Evolutionary conservation across 2,329 filamentous ascomycete genomes (phyloP).

Genomic region (Fusarium fujikuroi): DNA sequence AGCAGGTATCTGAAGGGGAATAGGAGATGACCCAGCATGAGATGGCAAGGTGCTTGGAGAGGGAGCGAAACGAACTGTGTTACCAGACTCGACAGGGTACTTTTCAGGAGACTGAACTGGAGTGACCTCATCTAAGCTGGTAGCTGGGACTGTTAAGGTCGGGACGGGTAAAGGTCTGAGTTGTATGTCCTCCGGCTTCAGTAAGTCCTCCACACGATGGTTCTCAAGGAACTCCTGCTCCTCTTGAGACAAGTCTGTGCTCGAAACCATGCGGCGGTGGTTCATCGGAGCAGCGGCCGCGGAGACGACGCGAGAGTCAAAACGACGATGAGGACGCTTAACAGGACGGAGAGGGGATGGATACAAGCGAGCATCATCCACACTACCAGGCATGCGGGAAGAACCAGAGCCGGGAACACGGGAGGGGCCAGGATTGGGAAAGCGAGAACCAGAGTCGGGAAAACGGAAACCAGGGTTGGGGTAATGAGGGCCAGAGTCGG

Average conservation of each 20-base stretch:
- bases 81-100: neutral
- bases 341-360: neutral
- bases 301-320: slow-evolving; percentile 5
- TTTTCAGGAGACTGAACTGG: slow-evolving; percentile 16
- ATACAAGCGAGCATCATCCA: neutral
- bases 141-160: neutral
- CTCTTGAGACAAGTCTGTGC: neutral
- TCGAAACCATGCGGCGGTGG: neutral
- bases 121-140: slow-evolving; percentile 1
- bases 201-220: neutral
- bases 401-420: neutral
- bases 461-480: neutral
- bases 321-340: slow-evolving; percentile 12
- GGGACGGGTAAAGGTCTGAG: neutral
- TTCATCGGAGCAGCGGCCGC: neutral
- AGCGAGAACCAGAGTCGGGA: neutral
- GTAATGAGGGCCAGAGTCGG: neutral
- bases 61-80: slow-evolving; percentile 2
- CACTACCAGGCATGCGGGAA: neutral
- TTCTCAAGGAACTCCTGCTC: neutral
- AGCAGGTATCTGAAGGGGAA: slow-evolving; percentile 1
- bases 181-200: neutral
- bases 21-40: slow-evolving; percentile 6
- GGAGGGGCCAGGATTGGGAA: neutral
- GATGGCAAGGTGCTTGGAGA: slow-evolving; percentile 1